Conservation (phyloP, 768 basidiomycete species). For the Panaeolus cyanescens region DNA sequence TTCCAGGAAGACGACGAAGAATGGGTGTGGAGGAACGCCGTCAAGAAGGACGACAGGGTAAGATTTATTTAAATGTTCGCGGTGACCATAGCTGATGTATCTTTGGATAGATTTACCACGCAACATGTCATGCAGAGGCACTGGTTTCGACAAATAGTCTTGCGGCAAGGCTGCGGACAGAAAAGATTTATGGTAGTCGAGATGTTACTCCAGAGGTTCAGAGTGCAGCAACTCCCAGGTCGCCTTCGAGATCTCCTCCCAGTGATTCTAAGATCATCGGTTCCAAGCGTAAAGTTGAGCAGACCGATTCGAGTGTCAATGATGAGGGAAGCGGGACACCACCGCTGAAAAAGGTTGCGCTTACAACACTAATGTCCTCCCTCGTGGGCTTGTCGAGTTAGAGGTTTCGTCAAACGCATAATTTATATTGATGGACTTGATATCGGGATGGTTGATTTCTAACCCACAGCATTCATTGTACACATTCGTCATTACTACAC, state of each 20-base stretch:
- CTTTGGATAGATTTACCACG: conserved; percentile 78
- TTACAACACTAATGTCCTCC: conserved; percentile 31
- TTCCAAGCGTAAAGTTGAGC: conserved; percentile 75
- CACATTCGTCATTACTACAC: conserved; percentile 1
- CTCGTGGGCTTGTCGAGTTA: not conserved
- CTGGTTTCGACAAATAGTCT: conserved; percentile 61
- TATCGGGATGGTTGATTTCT: conserved; percentile 8
- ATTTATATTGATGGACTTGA: not conserved
- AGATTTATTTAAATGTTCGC: conserved; percentile 25
- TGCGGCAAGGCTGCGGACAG: conserved; percentile 67
- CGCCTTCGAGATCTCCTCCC: conserved; percentile 35
- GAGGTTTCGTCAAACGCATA: not conserved
- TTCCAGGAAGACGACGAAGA: conserved; percentile 96
- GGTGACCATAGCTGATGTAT: conserved; percentile 8
- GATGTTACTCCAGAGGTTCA: conserved; percentile 74
- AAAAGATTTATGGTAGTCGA: conserved; percentile 63
- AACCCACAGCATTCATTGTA: conserved; percentile 1
- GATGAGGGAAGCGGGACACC: conserved; percentile 54
- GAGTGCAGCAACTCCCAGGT: conserved; percentile 23
- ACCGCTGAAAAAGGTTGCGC: conserved; percentile 67
- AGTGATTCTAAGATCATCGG: conserved; percentile 56
- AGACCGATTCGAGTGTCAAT: conserved; percentile 41
- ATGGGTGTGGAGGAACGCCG: conserved; percentile 96
- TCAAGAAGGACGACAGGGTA: conserved; percentile 82
- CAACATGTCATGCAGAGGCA: conserved; percentile 91